Conservation (phyloP, 345 rosid genomes). For the Gossypium raimondii region DNA sequence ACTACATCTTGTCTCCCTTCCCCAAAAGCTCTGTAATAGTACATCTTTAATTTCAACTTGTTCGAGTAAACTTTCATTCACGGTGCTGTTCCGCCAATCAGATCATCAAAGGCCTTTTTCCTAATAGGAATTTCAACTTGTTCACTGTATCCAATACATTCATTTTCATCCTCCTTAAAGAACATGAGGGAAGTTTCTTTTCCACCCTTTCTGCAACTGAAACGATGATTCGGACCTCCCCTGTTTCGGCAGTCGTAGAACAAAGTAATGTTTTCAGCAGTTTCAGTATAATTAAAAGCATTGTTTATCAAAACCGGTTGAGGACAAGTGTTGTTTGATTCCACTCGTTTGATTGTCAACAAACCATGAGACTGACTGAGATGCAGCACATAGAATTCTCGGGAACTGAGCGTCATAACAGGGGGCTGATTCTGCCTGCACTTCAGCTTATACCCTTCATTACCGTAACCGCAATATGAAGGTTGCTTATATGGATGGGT, state of each 20-base stretch:
- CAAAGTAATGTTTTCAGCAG: background rate
- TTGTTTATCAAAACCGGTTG: background rate
- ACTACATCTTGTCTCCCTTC: no score
- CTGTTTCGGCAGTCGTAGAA: background rate
- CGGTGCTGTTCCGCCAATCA: rapidly evolving
- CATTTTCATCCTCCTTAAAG: background rate
- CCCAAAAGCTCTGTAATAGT: no score
- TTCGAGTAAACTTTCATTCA: background rate
- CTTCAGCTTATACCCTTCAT: slow-evolving; percentile 26
- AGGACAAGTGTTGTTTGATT: background rate
- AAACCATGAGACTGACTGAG: background rate
- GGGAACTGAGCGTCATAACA: background rate
- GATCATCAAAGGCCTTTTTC: rapidly evolving
- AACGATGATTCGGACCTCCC: background rate
- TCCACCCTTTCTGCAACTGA: background rate
- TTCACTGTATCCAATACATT: background rate
- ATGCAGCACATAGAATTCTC: background rate
- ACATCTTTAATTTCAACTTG: no score
- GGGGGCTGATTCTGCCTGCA: slow-evolving; percentile 11
- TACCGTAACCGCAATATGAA: slow-evolving; percentile 27
- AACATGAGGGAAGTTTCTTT: background rate
- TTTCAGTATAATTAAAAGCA: background rate
- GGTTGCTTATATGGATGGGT: slow-evolving; percentile 17
- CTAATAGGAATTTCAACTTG: slow-evolving; percentile 25
- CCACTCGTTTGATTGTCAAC: slow-evolving; percentile 4